Conservation (phyloP, 352 stramenopile species). For the Globisporangium irregulare region DNA sequence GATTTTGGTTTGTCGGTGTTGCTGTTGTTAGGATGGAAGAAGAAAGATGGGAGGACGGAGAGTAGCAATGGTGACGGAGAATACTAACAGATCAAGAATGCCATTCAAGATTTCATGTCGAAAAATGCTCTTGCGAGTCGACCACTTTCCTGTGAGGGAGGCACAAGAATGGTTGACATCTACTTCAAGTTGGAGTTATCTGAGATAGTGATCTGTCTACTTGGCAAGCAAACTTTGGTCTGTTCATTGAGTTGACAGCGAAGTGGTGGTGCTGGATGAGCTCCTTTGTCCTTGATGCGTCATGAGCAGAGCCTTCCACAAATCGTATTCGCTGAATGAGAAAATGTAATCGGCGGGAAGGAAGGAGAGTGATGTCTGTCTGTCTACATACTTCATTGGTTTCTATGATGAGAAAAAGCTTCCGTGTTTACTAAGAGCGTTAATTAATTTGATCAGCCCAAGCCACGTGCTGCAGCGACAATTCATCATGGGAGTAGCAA, state of each 20-base stretch:
- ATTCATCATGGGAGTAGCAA: too few species aligned
- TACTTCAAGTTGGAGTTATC: neutral
- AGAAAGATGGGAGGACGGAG: neutral
- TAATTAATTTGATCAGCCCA: too few species aligned
- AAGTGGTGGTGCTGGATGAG: neutral
- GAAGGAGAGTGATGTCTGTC: neutral
- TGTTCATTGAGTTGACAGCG: neutral
- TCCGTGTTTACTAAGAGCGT: too few species aligned
- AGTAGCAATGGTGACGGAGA: neutral
- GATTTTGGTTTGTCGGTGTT: neutral
- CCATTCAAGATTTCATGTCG: conserved; percentile 1
- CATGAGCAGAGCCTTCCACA: neutral
- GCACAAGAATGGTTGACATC: neutral
- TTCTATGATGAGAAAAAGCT: too few species aligned
- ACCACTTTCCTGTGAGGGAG: neutral
- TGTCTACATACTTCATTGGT: too few species aligned
- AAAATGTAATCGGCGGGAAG: neutral
- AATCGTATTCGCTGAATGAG: neutral
- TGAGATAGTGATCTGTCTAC: neutral
- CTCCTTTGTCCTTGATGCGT: neutral
- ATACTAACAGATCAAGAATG: conserved; percentile 7
- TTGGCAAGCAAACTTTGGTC: neutral
- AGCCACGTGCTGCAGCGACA: too few species aligned
- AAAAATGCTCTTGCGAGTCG: neutral
- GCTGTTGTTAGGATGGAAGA: neutral